A percentile compares a stretch with the other conserved stretches of the same genome.
Conservation (phyloP, 2,329 filamentous ascomycete species). For the Penicillium sp. region DNA sequence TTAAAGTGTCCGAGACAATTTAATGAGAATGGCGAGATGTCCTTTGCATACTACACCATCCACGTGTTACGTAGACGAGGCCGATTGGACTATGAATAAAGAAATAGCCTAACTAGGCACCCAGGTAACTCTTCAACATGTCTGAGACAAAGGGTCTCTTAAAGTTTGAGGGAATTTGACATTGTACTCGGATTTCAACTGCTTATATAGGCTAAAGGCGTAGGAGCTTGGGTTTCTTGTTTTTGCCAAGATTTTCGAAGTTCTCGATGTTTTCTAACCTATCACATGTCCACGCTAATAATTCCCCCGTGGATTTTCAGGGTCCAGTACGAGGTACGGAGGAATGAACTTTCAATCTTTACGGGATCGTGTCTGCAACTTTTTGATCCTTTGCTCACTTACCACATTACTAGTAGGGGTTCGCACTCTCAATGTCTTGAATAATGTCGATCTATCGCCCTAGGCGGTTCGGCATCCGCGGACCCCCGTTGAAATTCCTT, state of each 20-base stretch:
- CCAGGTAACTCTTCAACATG: background rate
- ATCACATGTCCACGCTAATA: no score
- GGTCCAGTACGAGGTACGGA: background rate
- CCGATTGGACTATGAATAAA: background rate
- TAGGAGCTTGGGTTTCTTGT: background rate
- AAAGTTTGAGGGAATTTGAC: no score
- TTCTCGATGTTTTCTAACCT: no score
- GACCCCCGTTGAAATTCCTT: background rate
- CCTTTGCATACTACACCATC: background rate
- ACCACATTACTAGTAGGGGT: background rate
- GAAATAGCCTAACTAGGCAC: background rate
- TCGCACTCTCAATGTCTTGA: background rate
- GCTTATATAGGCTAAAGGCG: background rate
- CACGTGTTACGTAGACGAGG: background rate
- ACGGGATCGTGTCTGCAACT: background rate
- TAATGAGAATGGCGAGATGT: background rate
- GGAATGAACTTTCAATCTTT: background rate
- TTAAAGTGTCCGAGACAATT: background rate
- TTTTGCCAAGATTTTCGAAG: no score
- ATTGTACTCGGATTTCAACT: no score
- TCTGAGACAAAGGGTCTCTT: background rate
- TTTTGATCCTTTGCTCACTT: background rate
- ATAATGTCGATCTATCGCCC: background rate
- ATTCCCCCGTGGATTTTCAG: background rate
- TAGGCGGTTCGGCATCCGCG: background rate